A percentile compares a stretch with the other conserved stretches of the same genome.
Conservation (phyloP, 2,329 filamentous ascomycete species). For the Coleophoma cylindrospora region DNA sequence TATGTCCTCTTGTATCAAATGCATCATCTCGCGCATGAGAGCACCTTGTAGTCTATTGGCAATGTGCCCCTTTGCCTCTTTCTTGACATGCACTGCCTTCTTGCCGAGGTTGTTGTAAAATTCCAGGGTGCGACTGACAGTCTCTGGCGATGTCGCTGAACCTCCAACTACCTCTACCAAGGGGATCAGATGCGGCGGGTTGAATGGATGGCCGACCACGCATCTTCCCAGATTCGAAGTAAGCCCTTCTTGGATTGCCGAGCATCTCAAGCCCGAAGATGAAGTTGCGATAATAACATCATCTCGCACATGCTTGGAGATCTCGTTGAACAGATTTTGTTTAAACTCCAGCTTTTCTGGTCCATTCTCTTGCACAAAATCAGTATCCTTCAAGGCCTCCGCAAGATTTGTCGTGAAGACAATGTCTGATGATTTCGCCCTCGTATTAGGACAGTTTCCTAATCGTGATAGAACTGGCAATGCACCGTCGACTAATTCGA, state of each 20-base stretch:
- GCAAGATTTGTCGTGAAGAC: slow-evolving; percentile 10
- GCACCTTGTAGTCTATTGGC: slow-evolving; percentile 40
- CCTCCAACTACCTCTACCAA: slow-evolving; percentile 40
- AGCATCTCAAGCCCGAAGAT: slow-evolving; percentile 27
- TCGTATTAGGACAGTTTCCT: neutral
- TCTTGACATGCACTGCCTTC: slow-evolving; percentile 32
- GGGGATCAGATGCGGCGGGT: slow-evolving; percentile 42
- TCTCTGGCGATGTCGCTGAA: slow-evolving; percentile 2
- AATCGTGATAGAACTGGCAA: neutral
- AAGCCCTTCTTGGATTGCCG: slow-evolving; percentile 9
- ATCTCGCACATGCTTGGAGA: slow-evolving; percentile 24
- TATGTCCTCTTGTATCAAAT: slow-evolving; percentile 28
- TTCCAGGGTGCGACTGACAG: slow-evolving; percentile 18
- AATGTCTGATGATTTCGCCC: neutral
- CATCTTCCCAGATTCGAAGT: neutral
- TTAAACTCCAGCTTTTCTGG: slow-evolving; percentile 36
- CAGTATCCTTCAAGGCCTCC: slow-evolving; percentile 5
- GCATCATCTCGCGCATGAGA: slow-evolving; percentile 30
- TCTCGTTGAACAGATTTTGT: slow-evolving; percentile 28
- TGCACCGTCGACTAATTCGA: neutral
- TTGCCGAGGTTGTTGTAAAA: slow-evolving; percentile 37
- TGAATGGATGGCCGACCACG: slow-evolving; percentile 41
- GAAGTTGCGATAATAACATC: slow-evolving; percentile 34
- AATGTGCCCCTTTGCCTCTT: slow-evolving; percentile 36
- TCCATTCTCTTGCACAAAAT: slow-evolving; percentile 26